These are phyloP conservation scores for Stachybotrys chlorohalonatus DNA, from an alignment of 2,329 filamentous ascomycete species.

Conservation along the genomic window DNA sequence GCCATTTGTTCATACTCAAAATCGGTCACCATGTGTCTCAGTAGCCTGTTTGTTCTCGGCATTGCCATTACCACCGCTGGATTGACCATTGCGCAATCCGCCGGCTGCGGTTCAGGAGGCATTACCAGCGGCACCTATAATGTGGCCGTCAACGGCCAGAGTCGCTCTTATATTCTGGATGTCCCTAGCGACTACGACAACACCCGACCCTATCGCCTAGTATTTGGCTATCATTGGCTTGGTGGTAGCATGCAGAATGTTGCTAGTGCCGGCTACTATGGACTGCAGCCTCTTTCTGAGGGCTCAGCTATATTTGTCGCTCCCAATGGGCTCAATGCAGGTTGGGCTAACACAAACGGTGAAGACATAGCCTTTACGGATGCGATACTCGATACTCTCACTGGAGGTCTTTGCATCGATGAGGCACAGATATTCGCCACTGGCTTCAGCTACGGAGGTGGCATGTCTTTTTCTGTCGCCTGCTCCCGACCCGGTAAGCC, in stretches of 20 bases:
- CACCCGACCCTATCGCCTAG: conserved; percentile 12
- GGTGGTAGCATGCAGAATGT: conserved; percentile 28
- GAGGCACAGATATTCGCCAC: conserved; percentile 30
- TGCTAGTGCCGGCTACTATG: conserved; percentile 26
- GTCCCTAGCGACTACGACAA: conserved; percentile 19
- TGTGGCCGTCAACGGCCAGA: conserved; percentile 1
- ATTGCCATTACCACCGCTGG: background rate
- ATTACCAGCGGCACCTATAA: background rate
- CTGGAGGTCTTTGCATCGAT: conserved; percentile 31
- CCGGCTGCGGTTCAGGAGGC: background rate
- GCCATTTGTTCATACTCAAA: no score
- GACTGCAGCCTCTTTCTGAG: conserved; percentile 23
- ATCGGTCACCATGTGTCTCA: no score
- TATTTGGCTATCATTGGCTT: conserved; percentile 28
- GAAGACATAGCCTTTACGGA: conserved; percentile 32
- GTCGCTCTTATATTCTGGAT: conserved; percentile 27
- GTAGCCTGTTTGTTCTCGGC: no score
- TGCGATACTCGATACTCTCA: conserved; percentile 24
- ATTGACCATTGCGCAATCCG: background rate
- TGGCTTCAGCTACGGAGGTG: conserved; percentile 33
- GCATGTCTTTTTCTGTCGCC: conserved; percentile 30
- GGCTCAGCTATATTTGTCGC: conserved; percentile 32
- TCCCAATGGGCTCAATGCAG: conserved; percentile 30
- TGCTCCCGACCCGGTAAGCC: conserved; percentile 21
- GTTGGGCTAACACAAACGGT: conserved; percentile 31